Evolutionary conservation across 176 grass and related monocot species (phyloP).

Genomic region (Stipa capillata): DNA sequence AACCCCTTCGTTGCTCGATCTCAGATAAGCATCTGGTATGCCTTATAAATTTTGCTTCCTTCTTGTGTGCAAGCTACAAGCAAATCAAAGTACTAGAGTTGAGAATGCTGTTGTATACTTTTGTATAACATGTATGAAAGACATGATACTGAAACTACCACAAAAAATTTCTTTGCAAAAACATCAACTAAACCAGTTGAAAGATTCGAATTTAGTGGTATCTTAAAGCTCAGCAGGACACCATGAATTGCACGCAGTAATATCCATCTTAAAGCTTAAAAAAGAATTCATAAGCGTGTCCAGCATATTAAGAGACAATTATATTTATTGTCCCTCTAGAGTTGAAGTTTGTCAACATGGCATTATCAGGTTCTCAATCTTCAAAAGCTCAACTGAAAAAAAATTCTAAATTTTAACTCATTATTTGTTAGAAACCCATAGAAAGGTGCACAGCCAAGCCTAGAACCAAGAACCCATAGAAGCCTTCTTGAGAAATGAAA

Average conservation of each 20-base stretch:
- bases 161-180: neutral
- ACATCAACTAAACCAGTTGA: neutral
- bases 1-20: constrained; percentile 50
- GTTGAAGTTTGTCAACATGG: neutral
- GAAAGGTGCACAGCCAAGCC: too few species aligned
- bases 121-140: neutral
- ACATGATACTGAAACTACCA: neutral
- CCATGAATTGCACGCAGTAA: neutral
- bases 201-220: neutral
- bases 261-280: neutral
- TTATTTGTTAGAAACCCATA: neutral
- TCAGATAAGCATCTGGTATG: constrained; percentile 72
- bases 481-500: too few species aligned
- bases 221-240: neutral
- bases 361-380: neutral
- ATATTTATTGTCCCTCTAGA: too few species aligned
- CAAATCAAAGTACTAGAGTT: neutral
- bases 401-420: neutral
- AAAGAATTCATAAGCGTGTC: neutral
- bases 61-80: constrained; percentile 67
- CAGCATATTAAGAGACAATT: neutral
- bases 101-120: neutral
- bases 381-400: neutral
- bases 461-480: too few species aligned
- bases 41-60: constrained; percentile 44